Conservation (phyloP, 2,329 filamentous ascomycete species). For the Whalleya microplaca region DNA sequence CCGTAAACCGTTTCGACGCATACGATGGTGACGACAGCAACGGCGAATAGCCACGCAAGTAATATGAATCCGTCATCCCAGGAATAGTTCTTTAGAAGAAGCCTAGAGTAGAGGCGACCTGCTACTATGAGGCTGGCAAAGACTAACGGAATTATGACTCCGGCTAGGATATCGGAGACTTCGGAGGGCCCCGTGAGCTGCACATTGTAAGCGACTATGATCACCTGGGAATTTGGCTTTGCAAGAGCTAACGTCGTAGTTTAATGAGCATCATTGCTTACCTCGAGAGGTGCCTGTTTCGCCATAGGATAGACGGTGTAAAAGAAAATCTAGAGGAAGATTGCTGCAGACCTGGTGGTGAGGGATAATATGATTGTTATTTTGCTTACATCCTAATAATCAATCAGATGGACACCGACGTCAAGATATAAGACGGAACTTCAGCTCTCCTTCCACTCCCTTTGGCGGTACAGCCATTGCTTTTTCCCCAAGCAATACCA, state of each 20-base stretch:
- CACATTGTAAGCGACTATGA: slow-evolving; percentile 10
- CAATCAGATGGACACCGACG: slow-evolving; percentile 15
- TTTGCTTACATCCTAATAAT: slow-evolving; percentile 4
- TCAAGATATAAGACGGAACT: slow-evolving; percentile 13
- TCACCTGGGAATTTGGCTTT: slow-evolving; percentile 4
- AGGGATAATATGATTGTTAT: slow-evolving; percentile 2
- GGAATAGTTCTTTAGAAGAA: slow-evolving; percentile 22
- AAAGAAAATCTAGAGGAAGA: slow-evolving; percentile 1
- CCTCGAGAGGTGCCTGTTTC: slow-evolving; percentile 10
- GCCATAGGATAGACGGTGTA: slow-evolving; percentile 17
- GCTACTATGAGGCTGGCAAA: slow-evolving; percentile 22
- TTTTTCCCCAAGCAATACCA: neutral
- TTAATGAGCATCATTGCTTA: slow-evolving; percentile 15
- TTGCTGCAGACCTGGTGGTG: slow-evolving; percentile 4
- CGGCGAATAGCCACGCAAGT: slow-evolving; percentile 23
- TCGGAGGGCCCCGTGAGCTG: slow-evolving; percentile 21
- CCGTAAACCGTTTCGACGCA: slow-evolving; percentile 22
- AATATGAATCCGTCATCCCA: slow-evolving; percentile 25
- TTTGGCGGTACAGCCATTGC: slow-evolving; percentile 1
- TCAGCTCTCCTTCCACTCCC: slow-evolving; percentile 1
- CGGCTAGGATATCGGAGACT: slow-evolving; percentile 21
- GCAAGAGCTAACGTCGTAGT: slow-evolving; percentile 2
- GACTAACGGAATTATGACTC: slow-evolving; percentile 20
- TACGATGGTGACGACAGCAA: slow-evolving; percentile 22
- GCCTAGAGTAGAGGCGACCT: slow-evolving; percentile 23